Conservation (phyloP, 176 grass and related monocot genomes). For the Aegilops umbellulata region DNA sequence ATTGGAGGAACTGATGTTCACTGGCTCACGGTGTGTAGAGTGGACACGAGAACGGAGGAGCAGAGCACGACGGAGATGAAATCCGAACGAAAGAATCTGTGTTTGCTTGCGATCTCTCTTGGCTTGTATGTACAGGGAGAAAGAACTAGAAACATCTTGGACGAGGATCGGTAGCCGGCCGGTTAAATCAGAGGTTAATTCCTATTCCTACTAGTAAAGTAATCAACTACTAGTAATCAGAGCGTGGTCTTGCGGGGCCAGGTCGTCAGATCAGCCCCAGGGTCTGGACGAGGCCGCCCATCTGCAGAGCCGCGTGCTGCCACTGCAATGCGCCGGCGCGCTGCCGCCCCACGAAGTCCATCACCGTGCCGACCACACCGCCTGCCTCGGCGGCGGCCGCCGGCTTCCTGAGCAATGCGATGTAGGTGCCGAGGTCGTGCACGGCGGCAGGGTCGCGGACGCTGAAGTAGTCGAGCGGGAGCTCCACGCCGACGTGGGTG, state of each 20-base stretch:
- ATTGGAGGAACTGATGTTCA: too few relatives aligned
- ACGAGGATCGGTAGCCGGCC: background rate
- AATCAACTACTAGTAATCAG: too few relatives aligned
- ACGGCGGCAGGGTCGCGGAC: constrained; percentile 54
- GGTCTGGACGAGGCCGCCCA: constrained; percentile 68
- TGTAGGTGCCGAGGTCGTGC: constrained; percentile 72
- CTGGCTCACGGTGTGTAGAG: background rate
- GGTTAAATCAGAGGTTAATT: constrained; percentile 39
- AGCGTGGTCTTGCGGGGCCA: background rate
- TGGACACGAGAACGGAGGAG: background rate
- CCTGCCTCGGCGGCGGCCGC: background rate
- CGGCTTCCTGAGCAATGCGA: constrained; percentile 45
- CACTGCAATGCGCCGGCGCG: constrained; percentile 36
- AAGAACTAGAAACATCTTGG: background rate
- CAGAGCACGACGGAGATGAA: too few relatives aligned
- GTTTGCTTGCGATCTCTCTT: background rate
- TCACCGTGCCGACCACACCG: constrained; percentile 37
- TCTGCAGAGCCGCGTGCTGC: constrained; percentile 69
- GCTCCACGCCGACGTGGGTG: constrained; percentile 80
- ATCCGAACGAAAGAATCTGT: background rate
- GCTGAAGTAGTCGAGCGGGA: constrained; percentile 63
- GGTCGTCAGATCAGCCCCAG: constrained; percentile 49
- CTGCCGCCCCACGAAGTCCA: constrained; percentile 32
- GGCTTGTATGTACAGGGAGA: background rate
- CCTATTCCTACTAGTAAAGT: background rate